Evolutionary conservation across 345 rosid genomes (phyloP), one percentile per base, ranked within the genome.

Genomic region (Viola odorata): DNA sequence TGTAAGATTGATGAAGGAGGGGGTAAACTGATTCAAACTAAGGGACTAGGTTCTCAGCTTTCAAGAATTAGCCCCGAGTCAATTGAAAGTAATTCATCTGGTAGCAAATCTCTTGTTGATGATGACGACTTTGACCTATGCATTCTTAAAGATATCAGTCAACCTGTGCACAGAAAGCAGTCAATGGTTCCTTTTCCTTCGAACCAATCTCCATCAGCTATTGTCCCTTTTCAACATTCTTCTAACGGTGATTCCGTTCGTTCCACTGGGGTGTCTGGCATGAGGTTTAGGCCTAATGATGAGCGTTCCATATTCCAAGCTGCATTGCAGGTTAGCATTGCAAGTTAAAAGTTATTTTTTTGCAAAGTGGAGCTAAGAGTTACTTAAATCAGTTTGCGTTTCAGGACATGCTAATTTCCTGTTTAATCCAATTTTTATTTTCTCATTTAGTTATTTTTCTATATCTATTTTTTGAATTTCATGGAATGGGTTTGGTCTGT

Each of bases 61-160:
- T 80, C 86, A 56, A 80, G 84, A 45, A 65, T 73, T 62, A 81
- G 85, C 62, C 74, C 85, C 13, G 95, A 89, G 74, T 89, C 94
- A 59, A 72, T 78, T 68, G 86, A 85, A 62, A 85, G 89, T 54
- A 83, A 77, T 68, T 84, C 85, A 17, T 73, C 81, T 23, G 85
- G 81, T 59, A 79, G 75, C 71, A 69, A 73, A 71, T 86, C 85
- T 10, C 73, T 60, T 67, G 67, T 71, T 64, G 97, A 85, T 67
- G 85, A 80, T 73, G 96, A 23, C 32, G 32, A 86, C 64, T 73
- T 81, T 68, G 95, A 89, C 76, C 52, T 94, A 61, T 87, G 80
- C 77, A 83, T 94, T 32, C 84, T 89, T 58, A 97, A 89, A 64
- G 83, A 83, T 70, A 78, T 70, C 66, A 80, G 96, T 70, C 90